These are phyloP conservation scores for Xylariaceae sp. DNA, from an alignment of 2,329 filamentous ascomycete species.

Conservation along the genomic window DNA sequence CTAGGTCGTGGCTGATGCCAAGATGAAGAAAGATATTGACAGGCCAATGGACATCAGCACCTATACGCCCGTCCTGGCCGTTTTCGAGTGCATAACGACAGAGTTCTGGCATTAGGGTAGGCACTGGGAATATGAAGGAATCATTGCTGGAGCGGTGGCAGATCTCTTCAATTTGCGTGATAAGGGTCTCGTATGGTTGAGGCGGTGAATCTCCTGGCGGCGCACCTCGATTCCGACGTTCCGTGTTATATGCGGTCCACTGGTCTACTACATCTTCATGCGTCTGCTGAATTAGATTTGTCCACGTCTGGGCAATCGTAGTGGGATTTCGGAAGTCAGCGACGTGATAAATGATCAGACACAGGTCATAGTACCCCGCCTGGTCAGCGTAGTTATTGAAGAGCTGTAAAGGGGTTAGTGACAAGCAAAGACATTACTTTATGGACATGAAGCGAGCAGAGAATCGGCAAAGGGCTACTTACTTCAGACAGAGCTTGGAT, in stretches of 20 bases:
- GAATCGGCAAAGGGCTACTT: conserved; percentile 45
- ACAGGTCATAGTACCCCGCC: conserved; percentile 92
- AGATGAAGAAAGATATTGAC: conserved; percentile 61
- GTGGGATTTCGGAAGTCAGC: conserved; percentile 89
- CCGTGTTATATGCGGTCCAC: conserved; percentile 47
- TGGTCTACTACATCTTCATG: conserved; percentile 61
- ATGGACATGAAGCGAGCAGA: background rate
- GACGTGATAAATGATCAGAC: conserved; percentile 87
- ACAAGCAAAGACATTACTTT: background rate
- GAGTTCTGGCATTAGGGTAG: conserved; percentile 64
- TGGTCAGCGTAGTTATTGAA: conserved; percentile 92
- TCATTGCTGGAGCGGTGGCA: conserved; percentile 69
- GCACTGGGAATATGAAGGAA: conserved; percentile 70
- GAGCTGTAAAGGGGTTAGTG: conserved; percentile 59
- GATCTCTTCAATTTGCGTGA: conserved; percentile 67
- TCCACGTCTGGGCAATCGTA: conserved; percentile 85
- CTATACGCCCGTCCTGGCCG: conserved; percentile 63
- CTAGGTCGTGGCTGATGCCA: conserved; percentile 62
- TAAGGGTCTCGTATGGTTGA: conserved; percentile 73
- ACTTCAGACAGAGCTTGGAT: conserved; percentile 79
- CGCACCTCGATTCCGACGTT: conserved; percentile 46
- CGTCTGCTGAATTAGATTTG: conserved; percentile 75
- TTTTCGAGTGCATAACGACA: conserved; percentile 67
- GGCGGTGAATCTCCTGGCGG: conserved; percentile 47
- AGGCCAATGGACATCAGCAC: conserved; percentile 63